Percentiles rank a stretch among this genome's conserved stretches.
Evolutionary conservation across 768 basidiomycete genomes (phyloP).

Genomic region (Macrolepiota fuliginosa): DNA sequence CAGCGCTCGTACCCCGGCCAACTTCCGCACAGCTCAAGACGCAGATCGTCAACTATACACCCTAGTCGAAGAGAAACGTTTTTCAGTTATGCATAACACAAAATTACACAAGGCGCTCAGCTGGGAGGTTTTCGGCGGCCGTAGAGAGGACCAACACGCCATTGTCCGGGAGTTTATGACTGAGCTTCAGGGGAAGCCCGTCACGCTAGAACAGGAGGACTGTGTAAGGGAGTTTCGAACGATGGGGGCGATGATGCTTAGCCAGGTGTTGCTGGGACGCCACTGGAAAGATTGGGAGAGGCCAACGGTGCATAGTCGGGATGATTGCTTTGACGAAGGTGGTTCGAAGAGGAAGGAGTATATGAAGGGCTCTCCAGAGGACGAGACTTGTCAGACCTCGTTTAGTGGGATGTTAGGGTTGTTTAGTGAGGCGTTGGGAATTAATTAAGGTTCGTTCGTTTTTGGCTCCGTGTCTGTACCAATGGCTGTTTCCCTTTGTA

Average conservation of each 20-base stretch:
- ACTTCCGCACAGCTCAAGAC: not conserved
- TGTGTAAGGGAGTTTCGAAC: not conserved
- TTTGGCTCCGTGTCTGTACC: no score
- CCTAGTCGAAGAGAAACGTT: not conserved
- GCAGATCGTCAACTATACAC: not conserved
- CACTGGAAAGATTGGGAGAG: not conserved
- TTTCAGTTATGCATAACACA: not conserved
- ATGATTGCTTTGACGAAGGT: constrained; percentile 6
- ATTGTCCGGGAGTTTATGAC: not conserved
- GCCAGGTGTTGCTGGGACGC: not conserved
- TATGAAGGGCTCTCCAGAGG: not conserved
- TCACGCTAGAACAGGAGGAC: not conserved
- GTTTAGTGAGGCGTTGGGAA: not conserved
- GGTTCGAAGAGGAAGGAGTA: not conserved
- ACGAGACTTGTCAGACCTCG: not conserved
- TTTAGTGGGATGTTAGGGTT: not conserved
- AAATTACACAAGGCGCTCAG: not conserved
- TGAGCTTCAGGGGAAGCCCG: not conserved
- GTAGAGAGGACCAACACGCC: not conserved
- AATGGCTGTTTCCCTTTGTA: no score
- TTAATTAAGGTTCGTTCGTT: not conserved
- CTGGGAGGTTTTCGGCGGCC: constrained; percentile 1
- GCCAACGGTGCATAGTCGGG: not conserved
- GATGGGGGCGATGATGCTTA: not conserved
- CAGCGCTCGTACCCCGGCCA: constrained; percentile 6